Conservation (phyloP, 176 grass and related monocot genomes). For the Thinopyrum elongatum region DNA sequence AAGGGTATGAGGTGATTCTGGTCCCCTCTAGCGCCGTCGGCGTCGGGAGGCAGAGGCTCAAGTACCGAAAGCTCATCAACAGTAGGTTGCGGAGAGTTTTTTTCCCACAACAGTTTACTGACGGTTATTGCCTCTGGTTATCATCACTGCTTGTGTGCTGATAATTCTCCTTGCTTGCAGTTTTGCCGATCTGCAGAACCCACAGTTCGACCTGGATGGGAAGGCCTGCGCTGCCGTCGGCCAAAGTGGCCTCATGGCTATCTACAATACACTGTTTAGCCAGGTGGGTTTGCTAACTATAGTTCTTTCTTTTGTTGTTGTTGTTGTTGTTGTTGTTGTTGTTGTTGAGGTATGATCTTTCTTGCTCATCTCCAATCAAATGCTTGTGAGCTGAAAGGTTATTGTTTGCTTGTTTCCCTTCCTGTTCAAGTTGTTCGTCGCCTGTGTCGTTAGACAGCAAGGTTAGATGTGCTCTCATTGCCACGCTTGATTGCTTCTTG, state of each 20-base stretch:
- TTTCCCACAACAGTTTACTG: background rate
- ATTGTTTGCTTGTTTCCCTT: too few relatives aligned
- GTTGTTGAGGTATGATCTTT: background rate
- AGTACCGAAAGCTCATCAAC: slow-evolving; percentile 76
- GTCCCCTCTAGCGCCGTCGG: slow-evolving; percentile 92
- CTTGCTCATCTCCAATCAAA: too few relatives aligned
- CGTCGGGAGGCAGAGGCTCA: slow-evolving; percentile 81
- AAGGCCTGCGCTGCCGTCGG: slow-evolving; percentile 90
- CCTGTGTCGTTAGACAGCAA: too few relatives aligned
- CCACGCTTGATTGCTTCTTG: too few relatives aligned
- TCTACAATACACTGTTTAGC: slow-evolving; percentile 84
- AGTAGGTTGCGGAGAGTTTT: too few relatives aligned
- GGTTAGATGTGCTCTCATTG: too few relatives aligned
- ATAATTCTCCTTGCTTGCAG: slow-evolving; percentile 38
- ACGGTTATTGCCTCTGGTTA: background rate
- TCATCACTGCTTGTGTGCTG: background rate
- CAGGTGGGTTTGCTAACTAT: slow-evolving; percentile 41
- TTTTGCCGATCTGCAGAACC: slow-evolving; percentile 94
- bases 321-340: too few relatives aligned
- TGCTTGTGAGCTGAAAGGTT: too few relatives aligned
- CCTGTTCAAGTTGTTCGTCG: too few relatives aligned
- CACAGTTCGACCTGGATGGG: slow-evolving; percentile 69
- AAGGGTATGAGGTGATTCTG: slow-evolving; percentile 88
- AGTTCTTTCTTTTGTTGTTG: too few relatives aligned
- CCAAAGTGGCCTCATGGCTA: slow-evolving; percentile 90